Evolutionary conservation across 2,329 filamentous ascomycete species (phyloP).

Genomic region (Cladosporium sp.): DNA sequence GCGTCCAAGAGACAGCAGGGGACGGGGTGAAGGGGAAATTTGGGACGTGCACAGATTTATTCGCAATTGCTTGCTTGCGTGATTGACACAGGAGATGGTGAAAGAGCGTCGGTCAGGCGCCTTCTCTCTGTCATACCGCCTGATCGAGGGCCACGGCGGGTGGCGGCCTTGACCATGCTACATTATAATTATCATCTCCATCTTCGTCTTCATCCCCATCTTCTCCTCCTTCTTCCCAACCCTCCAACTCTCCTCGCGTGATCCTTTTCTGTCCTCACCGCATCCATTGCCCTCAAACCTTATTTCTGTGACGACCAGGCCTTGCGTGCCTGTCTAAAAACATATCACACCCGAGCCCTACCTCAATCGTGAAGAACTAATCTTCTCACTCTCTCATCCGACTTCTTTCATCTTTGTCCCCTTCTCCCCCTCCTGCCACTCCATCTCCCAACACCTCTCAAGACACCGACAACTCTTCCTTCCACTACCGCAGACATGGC

Average conservation of each 20-base stretch:
- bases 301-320: background rate
- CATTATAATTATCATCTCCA: background rate
- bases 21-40: no score
- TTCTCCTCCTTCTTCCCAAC: background rate
- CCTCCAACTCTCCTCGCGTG: background rate
- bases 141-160: no score
- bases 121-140: no score
- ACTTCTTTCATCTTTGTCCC: background rate
- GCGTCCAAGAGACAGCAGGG: no score
- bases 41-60: no score
- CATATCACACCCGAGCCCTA: background rate
- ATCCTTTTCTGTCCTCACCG: no score
- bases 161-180: background rate
- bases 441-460: slow-evolving; percentile 10
- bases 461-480: background rate
- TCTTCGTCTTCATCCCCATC: background rate
- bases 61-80: background rate
- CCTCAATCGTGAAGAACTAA: background rate
- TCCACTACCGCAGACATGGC: slow-evolving; percentile 16
- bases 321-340: background rate
- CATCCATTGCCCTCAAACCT: no score
- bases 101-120: background rate
- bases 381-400: background rate
- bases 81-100: background rate
- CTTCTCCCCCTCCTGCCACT: background rate